Conservation (phyloP, 495 filamentous ascomycete genomes). For the Penicillium canariense region DNA sequence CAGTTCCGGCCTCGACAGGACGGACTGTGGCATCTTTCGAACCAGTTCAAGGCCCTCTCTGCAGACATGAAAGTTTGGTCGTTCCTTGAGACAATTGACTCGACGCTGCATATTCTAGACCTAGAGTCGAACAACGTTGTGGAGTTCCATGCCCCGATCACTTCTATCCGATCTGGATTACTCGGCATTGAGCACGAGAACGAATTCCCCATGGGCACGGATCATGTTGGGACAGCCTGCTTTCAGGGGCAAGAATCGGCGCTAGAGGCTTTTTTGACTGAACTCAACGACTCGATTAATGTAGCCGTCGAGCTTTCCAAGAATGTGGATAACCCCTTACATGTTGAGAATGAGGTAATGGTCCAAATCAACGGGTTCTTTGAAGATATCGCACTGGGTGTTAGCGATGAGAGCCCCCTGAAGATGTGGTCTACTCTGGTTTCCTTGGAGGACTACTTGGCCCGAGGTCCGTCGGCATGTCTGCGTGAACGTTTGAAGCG, state of each 20-base stretch:
- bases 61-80: constrained; percentile 66
- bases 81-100: constrained; percentile 64
- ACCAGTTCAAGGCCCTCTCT: constrained; percentile 56
- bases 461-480: constrained; percentile 28
- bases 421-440: constrained; percentile 55
- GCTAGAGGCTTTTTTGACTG: constrained; percentile 48
- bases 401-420: constrained; percentile 42
- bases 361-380: constrained; percentile 63
- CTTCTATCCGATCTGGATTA: constrained; percentile 60
- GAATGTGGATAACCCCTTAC: constrained; percentile 40
- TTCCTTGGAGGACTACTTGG: constrained; percentile 47
- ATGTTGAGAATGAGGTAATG: constrained; percentile 50
- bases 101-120: constrained; percentile 48
- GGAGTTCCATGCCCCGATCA: constrained; percentile 54
- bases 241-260: constrained; percentile 55
- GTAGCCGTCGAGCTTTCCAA: constrained; percentile 41
- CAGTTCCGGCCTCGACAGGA: constrained; percentile 50
- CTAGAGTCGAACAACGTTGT: constrained; percentile 28
- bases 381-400: constrained; percentile 46
- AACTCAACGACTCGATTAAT: constrained; percentile 44
- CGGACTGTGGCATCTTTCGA: constrained; percentile 48
- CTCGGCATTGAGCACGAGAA: constrained; percentile 55
- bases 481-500: constrained; percentile 31
- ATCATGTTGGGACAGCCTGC: constrained; percentile 55
- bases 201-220: constrained; percentile 54